These are phyloP conservation scores for Zygoascus hellenicus DNA, from an alignment of 1,139 yeast species.

Conservation along the genomic window DNA sequence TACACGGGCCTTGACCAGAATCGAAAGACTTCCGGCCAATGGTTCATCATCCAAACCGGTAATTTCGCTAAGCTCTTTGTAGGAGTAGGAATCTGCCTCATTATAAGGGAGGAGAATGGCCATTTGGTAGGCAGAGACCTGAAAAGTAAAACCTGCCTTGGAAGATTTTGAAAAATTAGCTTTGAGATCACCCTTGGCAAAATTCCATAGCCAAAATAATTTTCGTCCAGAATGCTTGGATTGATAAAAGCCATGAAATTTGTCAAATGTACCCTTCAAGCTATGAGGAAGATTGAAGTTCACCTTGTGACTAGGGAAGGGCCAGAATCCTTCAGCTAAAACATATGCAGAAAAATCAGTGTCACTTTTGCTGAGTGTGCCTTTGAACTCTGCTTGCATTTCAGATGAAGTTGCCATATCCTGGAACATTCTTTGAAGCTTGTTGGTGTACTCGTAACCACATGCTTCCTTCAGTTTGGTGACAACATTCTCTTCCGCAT, in stretches of 20 bases:
- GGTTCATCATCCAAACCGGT: slow-evolving; percentile 64
- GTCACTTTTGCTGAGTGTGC: slow-evolving; percentile 36
- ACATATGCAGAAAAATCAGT: slow-evolving; percentile 62
- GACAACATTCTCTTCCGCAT: slow-evolving; percentile 80
- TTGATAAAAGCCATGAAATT: slow-evolving; percentile 63
- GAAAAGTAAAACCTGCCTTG: slow-evolving; percentile 66
- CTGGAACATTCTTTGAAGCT: slow-evolving; percentile 93
- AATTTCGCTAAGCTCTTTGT: slow-evolving; percentile 54
- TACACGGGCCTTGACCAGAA: slow-evolving; percentile 73
- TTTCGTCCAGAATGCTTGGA: slow-evolving; percentile 81
- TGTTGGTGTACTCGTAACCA: slow-evolving; percentile 87
- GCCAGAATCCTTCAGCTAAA: slow-evolving; percentile 90
- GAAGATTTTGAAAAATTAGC: slow-evolving; percentile 84
- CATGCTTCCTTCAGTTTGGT: slow-evolving; percentile 85
- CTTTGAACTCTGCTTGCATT: slow-evolving; percentile 59
- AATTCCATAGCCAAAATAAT: slow-evolving; percentile 93
- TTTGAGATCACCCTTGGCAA: slow-evolving; percentile 86
- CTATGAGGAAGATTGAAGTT: slow-evolving; percentile 57
- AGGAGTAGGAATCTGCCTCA: slow-evolving; percentile 52
- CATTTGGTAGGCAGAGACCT: slow-evolving; percentile 81
- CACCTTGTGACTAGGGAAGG: slow-evolving; percentile 49
- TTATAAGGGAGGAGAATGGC: slow-evolving; percentile 79
- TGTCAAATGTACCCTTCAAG: slow-evolving; percentile 57
- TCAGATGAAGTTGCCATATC: slow-evolving; percentile 87
- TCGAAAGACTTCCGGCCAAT: slow-evolving; percentile 69